Conservation (phyloP, 306 rosid species). For the Canavalia ensiformis region DNA sequence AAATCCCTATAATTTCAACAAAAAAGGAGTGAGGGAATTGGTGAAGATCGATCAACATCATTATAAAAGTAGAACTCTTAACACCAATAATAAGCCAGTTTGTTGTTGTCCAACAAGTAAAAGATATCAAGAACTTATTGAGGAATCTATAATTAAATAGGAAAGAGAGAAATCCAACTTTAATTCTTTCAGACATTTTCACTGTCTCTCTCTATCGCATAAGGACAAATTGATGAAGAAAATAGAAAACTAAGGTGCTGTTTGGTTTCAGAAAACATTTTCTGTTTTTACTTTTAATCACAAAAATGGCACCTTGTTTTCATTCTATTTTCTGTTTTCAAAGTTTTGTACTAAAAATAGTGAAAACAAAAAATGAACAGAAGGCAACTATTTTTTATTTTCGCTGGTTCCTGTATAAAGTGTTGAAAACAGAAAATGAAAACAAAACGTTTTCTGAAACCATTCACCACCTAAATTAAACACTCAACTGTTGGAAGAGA, state of each 20-base stretch:
- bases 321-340: no score
- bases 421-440: no score
- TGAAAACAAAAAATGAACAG: no score
- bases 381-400: no score
- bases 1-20: constrained; percentile 29
- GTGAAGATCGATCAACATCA: constrained; percentile 30
- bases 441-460: no score
- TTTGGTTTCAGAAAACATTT: no score
- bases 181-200: constrained; percentile 28
- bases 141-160: constrained; percentile 35
- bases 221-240: not conserved
- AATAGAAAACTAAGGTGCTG: not conserved
- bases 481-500: not conserved
- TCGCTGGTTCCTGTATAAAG: no score
- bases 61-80: constrained; percentile 14
- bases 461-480: not conserved
- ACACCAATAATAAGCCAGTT: constrained; percentile 3
- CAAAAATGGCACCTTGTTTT: no score
- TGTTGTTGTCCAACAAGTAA: not conserved
- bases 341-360: no score
- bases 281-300: no score
- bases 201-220: constrained; percentile 17
- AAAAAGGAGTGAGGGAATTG: constrained; percentile 30
- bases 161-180: constrained; percentile 23
- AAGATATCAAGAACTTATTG: not conserved